Base-by-base conservation (phyloP, 495 filamentous ascomycete genomes). In the Neurospora sp. region DNA sequence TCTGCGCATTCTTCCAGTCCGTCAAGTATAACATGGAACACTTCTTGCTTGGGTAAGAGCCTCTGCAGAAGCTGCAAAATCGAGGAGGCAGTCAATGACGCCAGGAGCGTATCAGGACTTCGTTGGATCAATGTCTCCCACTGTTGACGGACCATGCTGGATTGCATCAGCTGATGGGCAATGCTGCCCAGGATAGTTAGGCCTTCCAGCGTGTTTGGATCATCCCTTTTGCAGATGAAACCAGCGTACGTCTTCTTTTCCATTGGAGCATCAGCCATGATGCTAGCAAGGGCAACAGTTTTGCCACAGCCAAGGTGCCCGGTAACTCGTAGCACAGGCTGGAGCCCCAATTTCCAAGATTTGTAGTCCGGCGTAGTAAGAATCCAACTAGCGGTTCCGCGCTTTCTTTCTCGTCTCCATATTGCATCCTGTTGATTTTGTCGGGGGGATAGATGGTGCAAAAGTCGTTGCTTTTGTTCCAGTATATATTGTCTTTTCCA, bases 161-260 rank as follows among this genome's bases (percentile, higher is more conserved):
- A 46, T 6, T 49, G 70, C 11, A 74, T 0, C 16, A 74, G 1
- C 23, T 74, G 73, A 39, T 27, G 14, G 9, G 69, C 44, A 16
- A 74, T 66, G 14, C 73, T 74, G 0, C 73, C 73, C 20, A 72
- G 14, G 4, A 74, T 74, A 0, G 18, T 62, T 1, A 7, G 9
- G 2, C 71, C 23, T 16, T 31, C 44, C 0, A 62, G 46, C 31
- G 46, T 72, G 18, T 5, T 12, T 12, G 41, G 39, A 4, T 74
- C 73, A 35, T 74, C 73, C 0, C 1, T n/a, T 44, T 71, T 74
- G 37, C 72, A 74, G 37, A 74, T 71, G n/a, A 74, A 74, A 1
- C 41, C 23, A 3, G 69, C 69, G 35, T 11, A 44, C 1, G 23
- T 20, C 3, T 9, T 38, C 8, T 39, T 39, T 11, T 11, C 35